Evolutionary conservation across 345 rosid species (phyloP).

Genomic region (Rhodamnia rubescens): DNA sequence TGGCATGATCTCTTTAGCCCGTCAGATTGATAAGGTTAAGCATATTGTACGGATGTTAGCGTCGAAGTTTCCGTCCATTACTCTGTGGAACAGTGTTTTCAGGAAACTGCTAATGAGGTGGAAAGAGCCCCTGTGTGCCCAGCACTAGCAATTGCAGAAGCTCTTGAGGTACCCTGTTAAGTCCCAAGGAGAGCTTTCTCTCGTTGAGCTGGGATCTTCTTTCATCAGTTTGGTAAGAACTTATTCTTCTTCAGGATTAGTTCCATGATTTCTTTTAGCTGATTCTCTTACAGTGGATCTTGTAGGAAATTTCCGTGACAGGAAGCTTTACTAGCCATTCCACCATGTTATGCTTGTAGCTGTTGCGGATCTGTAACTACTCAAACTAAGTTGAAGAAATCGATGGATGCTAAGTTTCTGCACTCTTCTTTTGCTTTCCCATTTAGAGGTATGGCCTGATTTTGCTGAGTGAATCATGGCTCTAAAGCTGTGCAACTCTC

Average conservation of each 20-base stretch:
- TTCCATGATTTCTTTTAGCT: neutral
- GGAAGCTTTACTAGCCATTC: neutral
- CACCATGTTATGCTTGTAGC: neutral
- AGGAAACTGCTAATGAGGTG: neutral
- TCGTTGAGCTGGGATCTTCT: neutral
- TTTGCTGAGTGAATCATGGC: neutral
- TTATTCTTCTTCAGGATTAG: neutral
- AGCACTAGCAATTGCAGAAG: neutral
- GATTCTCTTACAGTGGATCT: neutral
- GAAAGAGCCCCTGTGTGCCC: neutral
- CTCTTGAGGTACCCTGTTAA: neutral
- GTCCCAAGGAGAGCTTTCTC: neutral
- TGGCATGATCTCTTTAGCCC: neutral
- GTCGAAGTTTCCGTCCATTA: neutral
- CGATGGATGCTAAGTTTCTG: neutral
- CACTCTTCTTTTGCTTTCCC: neutral
- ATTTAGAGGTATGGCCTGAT: neutral
- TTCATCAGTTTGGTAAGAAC: neutral
- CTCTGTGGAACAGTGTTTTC: neutral
- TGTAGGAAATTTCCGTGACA: neutral
- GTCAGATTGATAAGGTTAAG: neutral
- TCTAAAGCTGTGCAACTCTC: neutral
- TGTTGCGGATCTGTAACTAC: neutral
- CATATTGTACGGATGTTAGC: neutral
- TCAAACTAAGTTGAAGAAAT: neutral